Base-by-base conservation (phyloP, 1,284 basidiomycete species). In the Ceratobasidium papillatum region DNA sequence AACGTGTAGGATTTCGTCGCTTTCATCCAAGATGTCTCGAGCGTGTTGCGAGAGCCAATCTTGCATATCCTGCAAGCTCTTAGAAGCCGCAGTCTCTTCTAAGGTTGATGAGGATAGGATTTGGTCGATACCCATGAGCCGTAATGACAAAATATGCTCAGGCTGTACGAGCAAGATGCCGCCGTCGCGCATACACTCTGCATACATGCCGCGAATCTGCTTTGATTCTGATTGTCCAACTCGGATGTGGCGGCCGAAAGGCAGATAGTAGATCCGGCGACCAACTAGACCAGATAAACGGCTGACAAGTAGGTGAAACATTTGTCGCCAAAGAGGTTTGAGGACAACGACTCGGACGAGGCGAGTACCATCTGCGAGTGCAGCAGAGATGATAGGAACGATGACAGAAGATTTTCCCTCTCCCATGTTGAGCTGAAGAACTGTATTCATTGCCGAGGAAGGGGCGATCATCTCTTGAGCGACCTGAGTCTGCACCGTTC, bases 391-490 rank as follows among this genome's bases (percentile, higher is more conserved):
- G 19, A 88, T 80, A 0, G 87, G 87, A 0, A 85, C 81, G 34
- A 88, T 88, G 3, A 78, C 87, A 0, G 86, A 85, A 0, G 87
- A 85, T 76, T 88, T 88, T 3, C 88, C 88, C 76, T 88, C 87
- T 0, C 87, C 87, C 88, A 89, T 88, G 58, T 88, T 88, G 22
- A 89, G 83, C 72, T 89, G 87, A 41, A 86, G 80, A 2, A 82
- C 78, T 0, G 82, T 83, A 63, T 84, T 89, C 3, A 68, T n/a
- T 1, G 75, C 59, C 0, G 80, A 81, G 0, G 41, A 27, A 1
- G 88, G 87, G 0, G 77, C 72, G n/a, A 87, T 85, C 87, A 89
- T 89, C 62, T 87, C 81, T 3, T 78, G 66, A 0, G 87, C 84
- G 1, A 87, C 81, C 0, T 71, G 45, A 19, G 58, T 17, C 75